phyloP scores from a whole-genome alignment of 768 basidiomycete genomes.

The Hericium coralloides region DNA sequence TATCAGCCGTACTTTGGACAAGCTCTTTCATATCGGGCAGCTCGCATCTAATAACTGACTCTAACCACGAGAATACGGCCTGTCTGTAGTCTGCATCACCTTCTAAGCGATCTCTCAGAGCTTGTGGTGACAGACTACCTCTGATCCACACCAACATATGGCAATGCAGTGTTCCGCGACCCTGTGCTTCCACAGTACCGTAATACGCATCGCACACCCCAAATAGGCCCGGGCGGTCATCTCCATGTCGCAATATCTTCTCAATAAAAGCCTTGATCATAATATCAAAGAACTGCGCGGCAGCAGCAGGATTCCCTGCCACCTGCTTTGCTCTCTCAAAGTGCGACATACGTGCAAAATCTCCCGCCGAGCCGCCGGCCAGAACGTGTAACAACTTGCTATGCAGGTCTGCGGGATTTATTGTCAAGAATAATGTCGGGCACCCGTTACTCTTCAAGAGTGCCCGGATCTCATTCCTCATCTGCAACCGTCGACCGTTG shows the following conservation, averaged over 20 bases:
- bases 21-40: slow-evolving; percentile 11
- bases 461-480: not conserved
- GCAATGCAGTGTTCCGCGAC: slow-evolving; percentile 29
- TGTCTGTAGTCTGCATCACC: slow-evolving; percentile 14
- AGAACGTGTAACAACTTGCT: slow-evolving; percentile 34
- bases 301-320: slow-evolving; percentile 31
- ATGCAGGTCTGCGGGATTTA: slow-evolving; percentile 33
- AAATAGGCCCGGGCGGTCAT: slow-evolving; percentile 21
- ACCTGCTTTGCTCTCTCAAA: slow-evolving; percentile 26
- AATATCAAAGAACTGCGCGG: slow-evolving; percentile 33
- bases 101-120: not conserved
- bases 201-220: slow-evolving; percentile 32
- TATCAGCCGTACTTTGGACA: not conserved
- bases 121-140: slow-evolving; percentile 8
- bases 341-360: slow-evolving; percentile 21
- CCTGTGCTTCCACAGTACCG: slow-evolving; percentile 33
- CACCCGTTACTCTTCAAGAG: not conserved
- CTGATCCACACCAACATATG: slow-evolving; percentile 33
- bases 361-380: slow-evolving; percentile 26
- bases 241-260: slow-evolving; percentile 7
- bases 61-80: slow-evolving; percentile 16
- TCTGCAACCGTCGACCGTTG: not conserved
- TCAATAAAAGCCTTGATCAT: slow-evolving; percentile 29
- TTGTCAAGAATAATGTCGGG: not conserved
- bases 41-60: slow-evolving; percentile 18